Conservation (phyloP, 495 filamentous ascomycete species). For the Tuber brumale region DNA sequence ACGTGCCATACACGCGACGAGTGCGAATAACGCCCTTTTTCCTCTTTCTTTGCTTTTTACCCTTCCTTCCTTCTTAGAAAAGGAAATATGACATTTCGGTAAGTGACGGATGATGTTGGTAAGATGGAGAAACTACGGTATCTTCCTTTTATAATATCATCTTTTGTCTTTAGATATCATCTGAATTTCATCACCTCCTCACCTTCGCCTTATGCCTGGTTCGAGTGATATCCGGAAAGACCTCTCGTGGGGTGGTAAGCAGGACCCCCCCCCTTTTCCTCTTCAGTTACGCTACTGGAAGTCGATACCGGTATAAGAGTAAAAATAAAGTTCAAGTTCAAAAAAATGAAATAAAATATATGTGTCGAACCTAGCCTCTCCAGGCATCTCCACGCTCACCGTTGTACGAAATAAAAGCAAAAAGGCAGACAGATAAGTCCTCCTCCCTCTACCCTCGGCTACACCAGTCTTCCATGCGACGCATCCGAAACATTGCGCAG, state of each 20-base stretch:
- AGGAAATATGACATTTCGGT: not conserved
- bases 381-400: not conserved
- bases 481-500: not conserved
- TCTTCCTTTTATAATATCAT: not conserved
- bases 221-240: not conserved
- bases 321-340: not conserved
- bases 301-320: not conserved
- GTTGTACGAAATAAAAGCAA: not conserved
- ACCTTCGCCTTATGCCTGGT: not conserved
- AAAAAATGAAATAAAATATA: not conserved
- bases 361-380: not conserved
- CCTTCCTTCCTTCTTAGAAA: not conserved
- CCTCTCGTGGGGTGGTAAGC: not conserved
- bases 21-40: conserved; percentile 1
- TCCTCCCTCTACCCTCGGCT: not conserved
- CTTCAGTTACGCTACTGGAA: not conserved
- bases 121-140: not conserved
- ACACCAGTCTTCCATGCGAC: not conserved
- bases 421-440: not conserved
- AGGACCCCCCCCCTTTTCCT: not conserved
- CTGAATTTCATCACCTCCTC: not conserved
- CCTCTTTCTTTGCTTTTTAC: not conserved
- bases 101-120: not conserved
- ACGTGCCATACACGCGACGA: conserved; percentile 1
- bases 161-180: not conserved